Percentiles rank a stretch among this genome's conserved stretches.
Conservation (phyloP, 192 early-diverging fungal genomes). For the Mortierella alpina region DNA sequence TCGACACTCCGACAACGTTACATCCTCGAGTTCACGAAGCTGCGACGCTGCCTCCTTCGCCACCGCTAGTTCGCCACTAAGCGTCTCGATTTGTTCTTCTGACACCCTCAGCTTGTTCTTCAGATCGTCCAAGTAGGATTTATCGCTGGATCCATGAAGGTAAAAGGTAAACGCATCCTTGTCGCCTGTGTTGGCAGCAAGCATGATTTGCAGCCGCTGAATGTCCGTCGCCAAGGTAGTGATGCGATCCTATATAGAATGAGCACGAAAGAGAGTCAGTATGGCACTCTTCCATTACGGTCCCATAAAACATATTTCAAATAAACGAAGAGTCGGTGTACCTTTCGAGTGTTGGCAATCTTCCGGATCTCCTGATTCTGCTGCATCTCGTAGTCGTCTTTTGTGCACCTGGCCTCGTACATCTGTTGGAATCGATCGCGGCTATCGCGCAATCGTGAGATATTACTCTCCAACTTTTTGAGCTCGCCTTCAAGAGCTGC, state of each 20-base stretch:
- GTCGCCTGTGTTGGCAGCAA: constrained; percentile 67
- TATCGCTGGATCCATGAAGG: constrained; percentile 56
- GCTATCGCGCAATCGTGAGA: constrained; percentile 40
- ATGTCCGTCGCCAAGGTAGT: constrained; percentile 69
- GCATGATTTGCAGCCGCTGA: constrained; percentile 67
- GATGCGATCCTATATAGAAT: constrained; percentile 66
- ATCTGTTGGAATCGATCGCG: constrained; percentile 52
- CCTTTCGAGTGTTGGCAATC: constrained; percentile 60
- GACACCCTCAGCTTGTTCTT: constrained; percentile 63
- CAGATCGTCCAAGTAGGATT: constrained; percentile 67
- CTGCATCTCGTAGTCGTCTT: constrained; percentile 53
- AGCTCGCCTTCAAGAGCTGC: constrained; percentile 40
- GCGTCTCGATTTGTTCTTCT: constrained; percentile 57
- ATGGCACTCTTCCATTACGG: neutral
- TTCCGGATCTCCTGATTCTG: constrained; percentile 60
- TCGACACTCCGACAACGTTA: constrained; percentile 54
- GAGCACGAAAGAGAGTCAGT: neutral
- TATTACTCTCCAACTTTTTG: constrained; percentile 46
- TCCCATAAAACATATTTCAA: neutral
- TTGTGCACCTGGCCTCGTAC: constrained; percentile 49
- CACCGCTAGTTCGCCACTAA: constrained; percentile 28
- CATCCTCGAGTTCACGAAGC: constrained; percentile 12
- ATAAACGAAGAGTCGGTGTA: neutral
- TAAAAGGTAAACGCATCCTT: constrained; percentile 67
- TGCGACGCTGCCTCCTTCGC: constrained; percentile 32